phyloP scores from a whole-genome alignment of 495 filamentous ascomycete species.

The Rusavskia elegans region DNA sequence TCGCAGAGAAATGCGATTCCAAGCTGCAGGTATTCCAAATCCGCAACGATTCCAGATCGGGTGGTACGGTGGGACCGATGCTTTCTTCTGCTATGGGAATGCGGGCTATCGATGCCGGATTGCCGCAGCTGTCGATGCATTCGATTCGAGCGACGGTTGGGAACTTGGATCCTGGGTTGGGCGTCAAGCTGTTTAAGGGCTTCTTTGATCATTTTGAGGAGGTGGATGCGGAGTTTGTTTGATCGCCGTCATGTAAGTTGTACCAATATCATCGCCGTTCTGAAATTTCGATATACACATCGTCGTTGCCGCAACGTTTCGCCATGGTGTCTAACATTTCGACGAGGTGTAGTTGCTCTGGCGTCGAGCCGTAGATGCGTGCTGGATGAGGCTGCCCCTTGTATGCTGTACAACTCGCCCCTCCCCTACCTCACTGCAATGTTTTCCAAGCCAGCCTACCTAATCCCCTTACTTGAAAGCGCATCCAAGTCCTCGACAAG shows the following conservation, averaged over 20 bases:
- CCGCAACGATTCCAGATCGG: conserved; percentile 71
- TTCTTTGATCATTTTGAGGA: conserved; percentile 81
- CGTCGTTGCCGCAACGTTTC: too few species aligned
- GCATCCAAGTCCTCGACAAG: too few species aligned
- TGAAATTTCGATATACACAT: too few species aligned
- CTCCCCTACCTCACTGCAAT: too few species aligned
- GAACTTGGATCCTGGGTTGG: conserved; percentile 71
- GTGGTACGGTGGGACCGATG: conserved; percentile 94
- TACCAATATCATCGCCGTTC: too few species aligned
- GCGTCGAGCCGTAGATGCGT: too few species aligned
- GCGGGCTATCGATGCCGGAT: conserved; percentile 74
- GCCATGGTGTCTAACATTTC: too few species aligned
- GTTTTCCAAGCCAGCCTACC: too few species aligned
- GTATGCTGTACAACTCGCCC: too few species aligned
- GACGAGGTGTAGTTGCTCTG: too few species aligned
- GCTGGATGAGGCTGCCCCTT: too few species aligned
- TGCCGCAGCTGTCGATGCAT: conserved; percentile 92
- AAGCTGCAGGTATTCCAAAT: conserved; percentile 87
- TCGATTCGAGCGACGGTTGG: conserved; percentile 84
- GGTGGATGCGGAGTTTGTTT: conserved; percentile 65
- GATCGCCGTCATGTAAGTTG: background rate
- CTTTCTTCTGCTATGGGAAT: conserved; percentile 66
- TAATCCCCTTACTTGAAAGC: too few species aligned
- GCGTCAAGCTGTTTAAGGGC: conserved; percentile 74
- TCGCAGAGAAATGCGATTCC: conserved; percentile 52